These are phyloP conservation scores for Starmera stellimalicola DNA, from an alignment of 1,139 yeast species.

Conservation along the genomic window DNA sequence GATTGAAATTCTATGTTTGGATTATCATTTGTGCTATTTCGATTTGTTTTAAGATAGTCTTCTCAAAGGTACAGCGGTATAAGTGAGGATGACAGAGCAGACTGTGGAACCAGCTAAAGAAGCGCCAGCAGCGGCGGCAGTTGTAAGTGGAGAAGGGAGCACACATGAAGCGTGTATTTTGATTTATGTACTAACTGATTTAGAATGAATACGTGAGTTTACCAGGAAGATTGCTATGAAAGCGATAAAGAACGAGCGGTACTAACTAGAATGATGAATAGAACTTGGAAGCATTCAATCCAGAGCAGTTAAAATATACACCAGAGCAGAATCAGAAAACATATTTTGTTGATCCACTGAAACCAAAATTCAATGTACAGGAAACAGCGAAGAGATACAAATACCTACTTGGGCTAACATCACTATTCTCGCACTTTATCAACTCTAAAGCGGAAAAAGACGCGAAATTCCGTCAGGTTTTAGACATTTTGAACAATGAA, in stretches of 20 bases:
- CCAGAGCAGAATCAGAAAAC: conserved; percentile 16
- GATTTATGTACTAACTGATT: not conserved
- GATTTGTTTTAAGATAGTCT: no score
- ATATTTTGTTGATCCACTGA: conserved; percentile 42
- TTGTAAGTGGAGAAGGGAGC: not conserved
- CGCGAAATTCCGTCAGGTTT: conserved; percentile 41
- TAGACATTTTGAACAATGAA: conserved; percentile 24
- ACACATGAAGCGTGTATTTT: not conserved
- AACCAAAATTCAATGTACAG: conserved; percentile 38
- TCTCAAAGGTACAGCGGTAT: no score
- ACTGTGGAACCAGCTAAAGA: not conserved
- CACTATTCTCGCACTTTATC: conserved; percentile 60
- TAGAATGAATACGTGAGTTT: not conserved
- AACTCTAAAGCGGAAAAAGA: conserved; percentile 58
- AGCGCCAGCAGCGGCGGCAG: not conserved
- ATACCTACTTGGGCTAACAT: conserved; percentile 57
- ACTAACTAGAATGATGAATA: not conserved
- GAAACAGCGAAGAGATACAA: conserved; percentile 55
- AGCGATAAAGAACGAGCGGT: not conserved
- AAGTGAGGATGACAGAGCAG: conserved; percentile 1
- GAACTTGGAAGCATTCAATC: not conserved
- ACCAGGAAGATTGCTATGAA: not conserved
- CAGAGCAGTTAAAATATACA: conserved; percentile 2
- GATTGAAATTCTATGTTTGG: no score
- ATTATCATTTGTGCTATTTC: no score